Conservation (phyloP, 2,329 filamentous ascomycete species). For the Lecanicillium sp. region DNA sequence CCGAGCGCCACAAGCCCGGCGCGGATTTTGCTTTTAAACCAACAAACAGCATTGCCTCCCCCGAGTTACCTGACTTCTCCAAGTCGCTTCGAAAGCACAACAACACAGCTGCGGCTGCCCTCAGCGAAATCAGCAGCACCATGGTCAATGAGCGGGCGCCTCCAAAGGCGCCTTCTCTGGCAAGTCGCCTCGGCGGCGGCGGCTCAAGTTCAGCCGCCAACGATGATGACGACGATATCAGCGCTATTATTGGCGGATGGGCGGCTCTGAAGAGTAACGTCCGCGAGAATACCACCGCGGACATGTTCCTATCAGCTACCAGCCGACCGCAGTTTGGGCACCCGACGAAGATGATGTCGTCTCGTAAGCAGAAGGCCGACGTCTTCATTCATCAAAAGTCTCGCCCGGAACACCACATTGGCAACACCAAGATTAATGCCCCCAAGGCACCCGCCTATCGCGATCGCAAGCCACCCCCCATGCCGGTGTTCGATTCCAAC, state of each 20-base stretch:
- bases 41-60: conserved; percentile 20
- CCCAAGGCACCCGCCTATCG: conserved; percentile 39
- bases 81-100: conserved; percentile 8
- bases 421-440: conserved; percentile 35
- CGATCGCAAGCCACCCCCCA: conserved; percentile 37
- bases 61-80: conserved; percentile 14
- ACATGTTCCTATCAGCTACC: conserved; percentile 12
- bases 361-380: conserved; percentile 47
- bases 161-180: conserved; percentile 34
- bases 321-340: conserved; percentile 27
- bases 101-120: conserved; percentile 9
- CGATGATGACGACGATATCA: conserved; percentile 22
- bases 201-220: conserved; percentile 18
- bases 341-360: conserved; percentile 36
- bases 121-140: conserved; percentile 13
- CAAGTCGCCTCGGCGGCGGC: conserved; percentile 21
- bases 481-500: conserved; percentile 41
- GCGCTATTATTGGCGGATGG: conserved; percentile 22
- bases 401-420: conserved; percentile 50
- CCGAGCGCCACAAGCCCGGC: conserved; percentile 18
- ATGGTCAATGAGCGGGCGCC: conserved; percentile 43
- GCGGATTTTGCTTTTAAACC: conserved; percentile 23
- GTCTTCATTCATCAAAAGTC: conserved; percentile 47
- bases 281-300: conserved; percentile 9
- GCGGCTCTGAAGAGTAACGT: conserved; percentile 17